Evolutionary conservation across 1,139 yeast species (phyloP).

Genomic region (Meyerozyma smithsonii): DNA sequence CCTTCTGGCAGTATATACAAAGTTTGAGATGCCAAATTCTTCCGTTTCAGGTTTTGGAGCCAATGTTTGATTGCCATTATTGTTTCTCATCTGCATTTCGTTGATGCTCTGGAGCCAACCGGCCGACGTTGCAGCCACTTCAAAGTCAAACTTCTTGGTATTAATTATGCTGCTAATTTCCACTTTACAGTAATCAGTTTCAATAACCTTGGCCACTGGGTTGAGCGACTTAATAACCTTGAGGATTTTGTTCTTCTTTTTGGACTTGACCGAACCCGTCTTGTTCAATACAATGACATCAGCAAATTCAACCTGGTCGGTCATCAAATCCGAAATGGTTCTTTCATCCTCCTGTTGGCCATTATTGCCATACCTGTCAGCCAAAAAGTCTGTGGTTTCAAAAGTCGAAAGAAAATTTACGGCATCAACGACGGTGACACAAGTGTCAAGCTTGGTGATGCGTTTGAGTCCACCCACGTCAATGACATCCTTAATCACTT

Average conservation of each 20-base stretch:
- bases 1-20: slow-evolving; percentile 32
- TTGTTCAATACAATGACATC: slow-evolving; percentile 41
- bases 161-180: slow-evolving; percentile 27
- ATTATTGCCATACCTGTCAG: slow-evolving; percentile 33
- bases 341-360: slow-evolving; percentile 37
- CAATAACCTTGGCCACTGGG: slow-evolving; percentile 34
- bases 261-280: slow-evolving; percentile 18
- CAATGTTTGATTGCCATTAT: slow-evolving; percentile 23
- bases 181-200: slow-evolving; percentile 32
- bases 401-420: slow-evolving; percentile 33
- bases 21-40: slow-evolving; percentile 41
- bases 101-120: slow-evolving; percentile 43
- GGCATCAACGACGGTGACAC: slow-evolving; percentile 45
- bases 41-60: slow-evolving; percentile 27
- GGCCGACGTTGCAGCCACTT: slow-evolving; percentile 38
- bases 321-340: slow-evolving; percentile 40
- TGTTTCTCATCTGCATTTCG: slow-evolving; percentile 34
- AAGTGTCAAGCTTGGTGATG: slow-evolving; percentile 36
- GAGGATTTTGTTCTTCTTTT: slow-evolving; percentile 21
- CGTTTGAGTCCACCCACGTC: slow-evolving; percentile 35
- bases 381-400: slow-evolving; percentile 39
- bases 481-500: slow-evolving; percentile 24
- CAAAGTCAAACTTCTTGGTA: slow-evolving; percentile 33
- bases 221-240: slow-evolving; percentile 30
- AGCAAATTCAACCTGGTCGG: slow-evolving; percentile 44